Evolutionary conservation across 148 eudicot genomes (phyloP), one percentile per base, ranked within the genome.

Genomic region (Polygonum aviculare): DNA sequence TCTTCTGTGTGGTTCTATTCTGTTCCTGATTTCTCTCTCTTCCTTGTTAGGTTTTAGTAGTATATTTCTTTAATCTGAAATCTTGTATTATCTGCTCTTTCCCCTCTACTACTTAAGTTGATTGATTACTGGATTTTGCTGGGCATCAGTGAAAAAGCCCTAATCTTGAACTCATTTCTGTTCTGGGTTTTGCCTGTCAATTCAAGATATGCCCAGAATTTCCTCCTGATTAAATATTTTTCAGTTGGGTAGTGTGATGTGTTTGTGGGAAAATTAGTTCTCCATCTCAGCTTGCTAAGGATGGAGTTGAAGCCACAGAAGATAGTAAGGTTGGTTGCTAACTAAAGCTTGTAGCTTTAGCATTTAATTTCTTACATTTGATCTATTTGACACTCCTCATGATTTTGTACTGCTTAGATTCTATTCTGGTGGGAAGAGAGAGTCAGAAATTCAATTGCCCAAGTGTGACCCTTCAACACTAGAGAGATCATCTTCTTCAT

Each of bases 251-350:
- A 12, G 31, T 62, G 69, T 62, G 69, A 67, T 67, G 72, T 35
- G 72, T 38, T 36, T 36, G 16, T 36, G 16, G 72, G 72, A 15
- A 15, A 38, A 15, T 67, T 67, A 67, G 45, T 15, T 67, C n/a
- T 16, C 45, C 45, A 12, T 67, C 44, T 36, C 21, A 67, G 45
- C 72, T 67, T 67, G 72, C 72, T 67, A 77, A 70, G 72, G 52
- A 93, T 93, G 98, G 98, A 91, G 81, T 10, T 88, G 79, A 89
- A 88, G 86, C 84, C 84, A 74, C 89, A 85, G 79, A 91, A 84
- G 83, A 74, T 83, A 57, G 92, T 90, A 67, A 88, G 98, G 98
- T 93, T 77, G 75, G 77, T 63, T 48, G 62, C 48, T 35, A 14
- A 38, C 4, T 50, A 26, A 38, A 71, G 22, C 22, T 44, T 21